Base-by-base conservation (phyloP, 1,284 basidiomycete species). In the Ceratobasidium sp. region DNA sequence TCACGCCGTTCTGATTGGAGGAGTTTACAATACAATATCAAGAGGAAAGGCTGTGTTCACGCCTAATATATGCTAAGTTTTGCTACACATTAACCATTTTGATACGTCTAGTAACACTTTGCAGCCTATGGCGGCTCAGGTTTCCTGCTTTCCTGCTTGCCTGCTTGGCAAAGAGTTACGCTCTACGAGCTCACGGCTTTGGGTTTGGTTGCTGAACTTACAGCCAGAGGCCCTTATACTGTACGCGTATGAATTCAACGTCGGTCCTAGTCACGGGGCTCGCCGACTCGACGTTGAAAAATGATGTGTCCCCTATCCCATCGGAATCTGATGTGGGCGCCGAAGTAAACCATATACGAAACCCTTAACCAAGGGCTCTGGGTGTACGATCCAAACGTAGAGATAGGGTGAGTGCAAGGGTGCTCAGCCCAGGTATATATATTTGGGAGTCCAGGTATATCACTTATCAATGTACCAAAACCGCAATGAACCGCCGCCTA, bases 81-180 rank as follows among this genome's bases (percentile, higher is more conserved):
- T 33, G 33, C 33, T 33, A 33, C 33, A 33, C 33, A 33, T 12
- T 12, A 18, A 2, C 46, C 46, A 49, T 10, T 18, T 49, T 13
- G 42, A 39, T 71, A 70, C 33, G 33, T 33, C 23, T 78, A 46
- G 39, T 69, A 42, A n/a, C 42, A 33, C 49, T 66, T 72, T 20
- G 61, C 39, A 49, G 77, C 77, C 44, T 78, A 39, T 78, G 51
- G 10, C 69, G 70, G 5, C 77, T 69, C 18, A 72, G 23, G 26
- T 73, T 71, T 13, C 69, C 77, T 33, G 72, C 33, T 33, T 33
- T 33, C 33, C 33, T 33, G 33, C 33, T 28, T 42, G 73, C 67
- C 53, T 78, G 56, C 60, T 56, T 78, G 15, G 77, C 69, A 61
- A 72, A 9, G 46, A 26, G 39, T 78, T 78, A 26, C 70, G 60